Evolutionary conservation across 345 rosid species (phyloP), one percentile per base, ranked within the genome.

Genomic region (Sisymbrium irio): DNA sequence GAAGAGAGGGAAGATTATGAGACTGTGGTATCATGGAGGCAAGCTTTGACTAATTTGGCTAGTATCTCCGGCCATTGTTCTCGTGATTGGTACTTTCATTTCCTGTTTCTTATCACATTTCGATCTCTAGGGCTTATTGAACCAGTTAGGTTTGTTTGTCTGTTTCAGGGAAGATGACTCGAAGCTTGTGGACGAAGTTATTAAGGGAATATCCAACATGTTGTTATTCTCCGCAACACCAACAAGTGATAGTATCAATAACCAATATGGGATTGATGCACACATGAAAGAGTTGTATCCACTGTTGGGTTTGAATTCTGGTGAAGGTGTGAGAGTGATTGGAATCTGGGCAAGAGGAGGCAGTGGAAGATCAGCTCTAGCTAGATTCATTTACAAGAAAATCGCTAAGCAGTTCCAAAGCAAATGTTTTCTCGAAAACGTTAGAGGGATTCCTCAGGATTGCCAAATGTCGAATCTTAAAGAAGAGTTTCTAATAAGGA

Each of bases 341-440:
- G 79, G 79, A 11, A 75, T 75, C 0, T 75, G 79, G 79, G 73
- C 61, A 28, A 40, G 73, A 50, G 79, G 79, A 41, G 20, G 57
- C 44, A 60, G 41, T 51, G 74, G 62, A 20, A 67, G 79, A 68
- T 60, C 74, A 30, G 68, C 79, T 39, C 45, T 75, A 13, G 74
- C 79, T 41, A 67, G 69, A 30, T 67, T 27, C 22, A 55, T 68
- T 2, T 75, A 75, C 45, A 33, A 61, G n/a, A 61, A 75, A 28
- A 61, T 68, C 69, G 25, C 41, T 33, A 47, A 67, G 12, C 20
- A 68, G 3, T 75, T 75, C 69, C 68, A 75, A 61, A 65, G 67
- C 41, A 59, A 68, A 20, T 75, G 79, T 18, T 68, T 41, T 9
- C 74, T 75, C 0, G 79, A 67, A 61, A 68, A 75, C 74, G 79